These are phyloP conservation scores for Macrocystidia cucumis DNA, from an alignment of 1,284 basidiomycete genomes.

Conservation along the genomic window DNA sequence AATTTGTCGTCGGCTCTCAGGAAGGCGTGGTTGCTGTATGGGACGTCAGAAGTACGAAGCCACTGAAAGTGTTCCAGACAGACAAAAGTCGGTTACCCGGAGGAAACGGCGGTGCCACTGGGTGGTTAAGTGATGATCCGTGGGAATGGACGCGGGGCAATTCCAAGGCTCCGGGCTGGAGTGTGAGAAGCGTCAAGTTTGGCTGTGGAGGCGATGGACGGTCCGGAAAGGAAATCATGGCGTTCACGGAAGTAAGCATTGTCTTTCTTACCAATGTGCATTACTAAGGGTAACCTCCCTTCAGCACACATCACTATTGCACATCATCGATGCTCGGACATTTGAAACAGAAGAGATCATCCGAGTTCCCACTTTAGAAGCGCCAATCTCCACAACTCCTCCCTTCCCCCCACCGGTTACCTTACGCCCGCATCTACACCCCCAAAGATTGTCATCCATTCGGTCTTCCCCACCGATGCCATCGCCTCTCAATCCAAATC, in stretches of 20 bases:
- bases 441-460: too few relatives aligned
- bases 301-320: slow-evolving; percentile 73
- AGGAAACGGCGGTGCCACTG: slow-evolving; percentile 37
- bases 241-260: slow-evolving; percentile 71
- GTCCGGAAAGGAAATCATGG: slow-evolving; percentile 58
- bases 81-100: slow-evolving; percentile 29
- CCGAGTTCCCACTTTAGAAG: slow-evolving; percentile 39
- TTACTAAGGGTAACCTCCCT: slow-evolving; percentile 7
- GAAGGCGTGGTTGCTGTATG: slow-evolving; percentile 78
- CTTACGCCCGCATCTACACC: too few relatives aligned
- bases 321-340: slow-evolving; percentile 74
- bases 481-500: too few relatives aligned
- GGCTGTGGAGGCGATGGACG: slow-evolving; percentile 34
- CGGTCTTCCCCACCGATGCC: too few relatives aligned
- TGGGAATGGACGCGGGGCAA: slow-evolving; percentile 56
- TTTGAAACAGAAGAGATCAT: slow-evolving; percentile 72
- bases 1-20: slow-evolving; percentile 83
- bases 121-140: slow-evolving; percentile 53
- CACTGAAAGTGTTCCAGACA: slow-evolving; percentile 55
- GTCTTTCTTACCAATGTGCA: slow-evolving; percentile 2
- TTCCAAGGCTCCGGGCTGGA: slow-evolving; percentile 64
- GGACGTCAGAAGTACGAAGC: slow-evolving; percentile 69
- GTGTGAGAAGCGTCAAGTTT: slow-evolving; percentile 74
- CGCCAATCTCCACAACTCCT: slow-evolving; percentile 11
- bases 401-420: too few relatives aligned